A percentile compares a stretch with the other conserved stretches of the same genome.
These are phyloP conservation scores for Microcyclospora pomicola DNA, from an alignment of 2,329 filamentous ascomycete genomes.

Conservation along the genomic window DNA sequence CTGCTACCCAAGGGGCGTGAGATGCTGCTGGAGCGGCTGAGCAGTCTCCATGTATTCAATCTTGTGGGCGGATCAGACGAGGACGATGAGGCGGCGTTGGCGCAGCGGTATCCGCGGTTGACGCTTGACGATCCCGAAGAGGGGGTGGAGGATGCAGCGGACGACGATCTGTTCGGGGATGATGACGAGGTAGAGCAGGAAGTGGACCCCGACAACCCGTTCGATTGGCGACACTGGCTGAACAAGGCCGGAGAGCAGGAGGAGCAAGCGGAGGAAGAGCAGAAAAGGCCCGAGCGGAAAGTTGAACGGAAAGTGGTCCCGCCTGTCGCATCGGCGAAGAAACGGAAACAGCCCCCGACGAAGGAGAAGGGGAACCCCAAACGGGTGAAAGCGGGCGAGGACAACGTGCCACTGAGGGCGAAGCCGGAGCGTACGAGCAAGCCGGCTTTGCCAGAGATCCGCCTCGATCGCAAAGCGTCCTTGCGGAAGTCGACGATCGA, in stretches of 20 bases:
- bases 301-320: too few relatives aligned
- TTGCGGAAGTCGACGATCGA: conserved; percentile 11
- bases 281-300: conserved; percentile 2
- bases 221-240: conserved; percentile 37
- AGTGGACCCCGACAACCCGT: conserved; percentile 33
- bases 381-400: conserved; percentile 16
- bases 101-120: conserved; percentile 50
- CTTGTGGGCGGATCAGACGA: conserved; percentile 55
- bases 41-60: conserved; percentile 81
- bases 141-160: conserved; percentile 6
- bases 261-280: conserved; percentile 4
- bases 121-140: conserved; percentile 8
- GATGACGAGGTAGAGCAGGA: conserved; percentile 22
- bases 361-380: conserved; percentile 11
- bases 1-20: conserved; percentile 14
- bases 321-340: conserved; percentile 6
- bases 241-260: conserved; percentile 7
- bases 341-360: conserved; percentile 10
- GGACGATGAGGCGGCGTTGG: conserved; percentile 48
- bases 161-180: conserved; percentile 19
- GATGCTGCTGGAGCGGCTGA: conserved; percentile 53
- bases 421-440: conserved; percentile 5
- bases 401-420: conserved; percentile 3
- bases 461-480: conserved; percentile 18
- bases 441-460: conserved; percentile 11